Conservation (phyloP, 1,284 basidiomycete genomes). For the Prillingera fragicola region DNA sequence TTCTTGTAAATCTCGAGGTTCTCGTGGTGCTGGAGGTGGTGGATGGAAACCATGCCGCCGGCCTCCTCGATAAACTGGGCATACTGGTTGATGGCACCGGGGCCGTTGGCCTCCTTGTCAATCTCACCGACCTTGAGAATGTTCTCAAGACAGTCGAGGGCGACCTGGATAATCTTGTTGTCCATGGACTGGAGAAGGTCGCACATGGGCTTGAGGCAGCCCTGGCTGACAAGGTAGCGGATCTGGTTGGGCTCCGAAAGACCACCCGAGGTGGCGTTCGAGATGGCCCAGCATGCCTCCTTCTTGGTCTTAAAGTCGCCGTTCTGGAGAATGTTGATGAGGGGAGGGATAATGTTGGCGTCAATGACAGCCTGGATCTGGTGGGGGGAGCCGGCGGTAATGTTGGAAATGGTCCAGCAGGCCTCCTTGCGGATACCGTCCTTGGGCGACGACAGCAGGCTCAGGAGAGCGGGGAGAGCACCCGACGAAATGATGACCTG, state of each 20-base stretch:
- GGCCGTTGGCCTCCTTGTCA: constrained; percentile 79
- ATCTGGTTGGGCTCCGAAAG: constrained; percentile 96
- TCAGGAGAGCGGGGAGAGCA: constrained; percentile 85
- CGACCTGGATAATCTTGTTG: constrained; percentile 96
- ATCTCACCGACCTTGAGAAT: constrained; percentile 97
- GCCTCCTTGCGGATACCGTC: constrained; percentile 88
- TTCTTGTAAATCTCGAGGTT: constrained; percentile 99
- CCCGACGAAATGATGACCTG: constrained; percentile 97
- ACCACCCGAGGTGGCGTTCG: constrained; percentile 97
- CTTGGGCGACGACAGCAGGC: constrained; percentile 88
- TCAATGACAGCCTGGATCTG: constrained; percentile 83
- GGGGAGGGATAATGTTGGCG: constrained; percentile 82
- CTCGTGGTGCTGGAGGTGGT: constrained; percentile 98
- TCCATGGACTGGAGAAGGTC: constrained; percentile 96
- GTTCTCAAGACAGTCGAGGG: constrained; percentile 97
- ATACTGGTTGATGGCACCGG: constrained; percentile 85
- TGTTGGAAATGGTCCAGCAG: constrained; percentile 99
- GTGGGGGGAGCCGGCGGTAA: constrained; percentile 91
- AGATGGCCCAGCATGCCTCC: constrained; percentile 99
- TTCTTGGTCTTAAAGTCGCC: constrained; percentile 99
- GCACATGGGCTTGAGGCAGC: constrained; percentile 97
- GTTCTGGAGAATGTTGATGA: constrained; percentile 95
- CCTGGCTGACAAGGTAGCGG: constrained; percentile 94
- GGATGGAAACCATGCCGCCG: constrained; percentile 96
- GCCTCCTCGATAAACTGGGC: constrained; percentile 95